phyloP scores from a whole-genome alignment of 129 eudicot genomes.

The Flaveria robusta region DNA sequence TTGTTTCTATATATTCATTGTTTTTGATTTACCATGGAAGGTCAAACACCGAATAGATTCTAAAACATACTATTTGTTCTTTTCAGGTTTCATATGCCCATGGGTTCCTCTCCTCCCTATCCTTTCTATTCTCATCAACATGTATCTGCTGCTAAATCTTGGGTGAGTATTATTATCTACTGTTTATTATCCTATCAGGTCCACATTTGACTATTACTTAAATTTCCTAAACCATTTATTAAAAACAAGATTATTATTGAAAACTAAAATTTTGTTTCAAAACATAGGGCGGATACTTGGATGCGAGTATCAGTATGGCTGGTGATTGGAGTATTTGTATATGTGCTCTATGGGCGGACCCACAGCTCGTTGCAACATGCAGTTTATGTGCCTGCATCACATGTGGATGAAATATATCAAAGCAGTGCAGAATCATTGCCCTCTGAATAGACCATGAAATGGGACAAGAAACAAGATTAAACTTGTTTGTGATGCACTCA shows the following conservation, averaged over 20 bases:
- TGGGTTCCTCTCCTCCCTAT: conserved; percentile 86
- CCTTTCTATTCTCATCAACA: conserved; percentile 75
- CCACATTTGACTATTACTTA: not conserved
- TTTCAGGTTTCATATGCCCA: conserved; percentile 91
- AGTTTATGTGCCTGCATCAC: conserved; percentile 89
- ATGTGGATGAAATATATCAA: conserved; percentile 79
- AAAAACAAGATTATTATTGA: not conserved
- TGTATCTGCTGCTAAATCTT: conserved; percentile 78
- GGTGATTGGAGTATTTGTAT: conserved; percentile 62
- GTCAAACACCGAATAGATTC: conserved; percentile 13
- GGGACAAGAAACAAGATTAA: conserved; percentile 21
- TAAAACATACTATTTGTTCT: conserved; percentile 18
- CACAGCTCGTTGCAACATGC: conserved; percentile 80
- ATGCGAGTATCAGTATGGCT: conserved; percentile 87
- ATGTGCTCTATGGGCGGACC: conserved; percentile 68
- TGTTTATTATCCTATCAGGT: conserved; percentile 4
- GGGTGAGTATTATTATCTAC: conserved; percentile 63
- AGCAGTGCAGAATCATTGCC: conserved; percentile 49
- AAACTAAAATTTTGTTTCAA: not conserved
- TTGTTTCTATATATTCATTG: not conserved
- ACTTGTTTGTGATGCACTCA: conserved; percentile 20
- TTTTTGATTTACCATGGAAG: not conserved
- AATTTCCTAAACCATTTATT: not conserved
- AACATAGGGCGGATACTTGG: conserved; percentile 79
- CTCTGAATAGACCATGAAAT: conserved; percentile 29